Percentiles rank a stretch among this genome's conserved stretches.
phyloP scores from a whole-genome alignment of 768 basidiomycete species.

The Termitomyces sp. region DNA sequence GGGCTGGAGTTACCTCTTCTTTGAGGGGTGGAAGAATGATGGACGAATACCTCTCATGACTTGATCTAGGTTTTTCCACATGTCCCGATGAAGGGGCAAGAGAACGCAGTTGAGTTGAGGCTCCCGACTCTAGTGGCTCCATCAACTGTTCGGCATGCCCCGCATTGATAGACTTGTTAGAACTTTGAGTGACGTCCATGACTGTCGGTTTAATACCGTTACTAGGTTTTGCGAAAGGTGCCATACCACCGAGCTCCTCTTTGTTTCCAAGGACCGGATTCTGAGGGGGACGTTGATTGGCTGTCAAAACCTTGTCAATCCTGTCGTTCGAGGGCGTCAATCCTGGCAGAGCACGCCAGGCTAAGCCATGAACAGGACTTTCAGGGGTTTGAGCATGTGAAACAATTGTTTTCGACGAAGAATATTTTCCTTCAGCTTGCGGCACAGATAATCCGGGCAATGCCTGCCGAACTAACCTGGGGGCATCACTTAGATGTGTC shows the following conservation, averaged over 20 bases:
- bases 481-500: neutral
- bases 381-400: neutral
- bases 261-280: conserved; percentile 2
- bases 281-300: neutral
- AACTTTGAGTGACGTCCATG: conserved; percentile 72
- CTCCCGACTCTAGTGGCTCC: neutral
- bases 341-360: conserved; percentile 4
- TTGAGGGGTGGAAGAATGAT: conserved; percentile 57
- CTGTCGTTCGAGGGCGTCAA: neutral
- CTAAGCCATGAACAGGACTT: neutral
- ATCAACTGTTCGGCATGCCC: neutral
- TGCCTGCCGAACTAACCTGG: conserved; percentile 4
- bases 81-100: conserved; percentile 15
- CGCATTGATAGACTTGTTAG: conserved; percentile 26
- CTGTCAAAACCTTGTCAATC: neutral
- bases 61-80: conserved; percentile 58
- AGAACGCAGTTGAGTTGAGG: conserved; percentile 12
- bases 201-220: conserved; percentile 65
- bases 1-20: conserved; percentile 59
- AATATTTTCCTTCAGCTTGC: neutral
- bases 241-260: conserved; percentile 16
- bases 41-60: conserved; percentile 60
- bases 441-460: conserved; percentile 8
- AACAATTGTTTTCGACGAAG: neutral
- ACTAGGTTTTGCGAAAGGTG: conserved; percentile 40